A percentile compares a stretch with the other conserved stretches of the same genome.
These are phyloP conservation scores for Fusarium sp. DNA, from an alignment of 2,329 filamentous ascomycete genomes.

Conservation along the genomic window DNA sequence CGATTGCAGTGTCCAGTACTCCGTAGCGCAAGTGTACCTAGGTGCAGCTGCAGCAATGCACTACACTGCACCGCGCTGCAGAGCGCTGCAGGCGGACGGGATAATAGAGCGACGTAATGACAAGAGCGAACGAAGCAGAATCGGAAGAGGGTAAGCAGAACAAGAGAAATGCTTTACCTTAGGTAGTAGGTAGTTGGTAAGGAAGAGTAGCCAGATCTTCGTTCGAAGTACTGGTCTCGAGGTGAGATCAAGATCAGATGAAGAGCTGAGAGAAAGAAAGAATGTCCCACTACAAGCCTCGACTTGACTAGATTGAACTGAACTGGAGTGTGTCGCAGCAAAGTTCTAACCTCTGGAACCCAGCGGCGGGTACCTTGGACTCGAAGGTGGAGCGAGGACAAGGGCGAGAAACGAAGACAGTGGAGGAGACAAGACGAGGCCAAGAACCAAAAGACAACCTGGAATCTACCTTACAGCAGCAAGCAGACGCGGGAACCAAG, in stretches of 20 bases:
- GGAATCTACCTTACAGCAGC: conserved; percentile 5
- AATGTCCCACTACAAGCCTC: conserved; percentile 7
- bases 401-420: conserved; percentile 9
- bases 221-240: neutral
- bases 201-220: neutral
- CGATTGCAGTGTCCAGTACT: conserved; percentile 35
- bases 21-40: conserved; percentile 5
- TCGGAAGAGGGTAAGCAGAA: neutral
- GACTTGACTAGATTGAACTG: conserved; percentile 6
- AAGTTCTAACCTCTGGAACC: conserved; percentile 2
- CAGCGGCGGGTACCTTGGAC: conserved; percentile 9
- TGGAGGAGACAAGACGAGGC: conserved; percentile 27
- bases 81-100: neutral
- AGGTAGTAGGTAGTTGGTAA: neutral
- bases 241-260: conserved; percentile 3
- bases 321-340: conserved; percentile 17
- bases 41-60: no score
- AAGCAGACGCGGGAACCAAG: conserved; percentile 36
- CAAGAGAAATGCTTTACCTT: conserved; percentile 2
- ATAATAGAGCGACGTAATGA: conserved; percentile 36
- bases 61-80: no score
- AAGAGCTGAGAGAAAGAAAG: conserved; percentile 7
- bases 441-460: conserved; percentile 20
- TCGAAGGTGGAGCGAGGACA: conserved; percentile 20
- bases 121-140: conserved; percentile 3